These are phyloP conservation scores for Blastobotrys persicus DNA, from an alignment of 1,139 yeast species.

Conservation along the genomic window DNA sequence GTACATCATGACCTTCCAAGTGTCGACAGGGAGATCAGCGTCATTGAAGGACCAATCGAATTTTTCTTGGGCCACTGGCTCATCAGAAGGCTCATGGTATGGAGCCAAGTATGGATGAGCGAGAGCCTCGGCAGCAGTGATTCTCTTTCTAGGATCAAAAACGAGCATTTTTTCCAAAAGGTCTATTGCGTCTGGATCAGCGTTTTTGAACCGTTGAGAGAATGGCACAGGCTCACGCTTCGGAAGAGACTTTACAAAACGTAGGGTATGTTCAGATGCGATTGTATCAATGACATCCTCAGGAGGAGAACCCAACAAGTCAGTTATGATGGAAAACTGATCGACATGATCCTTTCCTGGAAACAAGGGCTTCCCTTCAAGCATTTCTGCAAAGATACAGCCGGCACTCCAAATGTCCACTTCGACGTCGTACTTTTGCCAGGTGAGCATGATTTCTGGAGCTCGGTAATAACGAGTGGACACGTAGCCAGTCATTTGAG, in stretches of 20 bases:
- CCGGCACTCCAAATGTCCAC: constrained; percentile 99
- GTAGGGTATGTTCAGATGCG: constrained; percentile 89
- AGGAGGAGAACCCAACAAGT: constrained; percentile 94
- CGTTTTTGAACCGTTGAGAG: constrained; percentile 74
- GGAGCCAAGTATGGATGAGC: constrained; percentile 92
- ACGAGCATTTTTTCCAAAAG: constrained; percentile 85
- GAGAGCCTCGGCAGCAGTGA: constrained; percentile 87
- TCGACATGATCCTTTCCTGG: constrained; percentile 99
- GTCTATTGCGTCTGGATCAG: constrained; percentile 89
- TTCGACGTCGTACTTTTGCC: constrained; percentile 99
- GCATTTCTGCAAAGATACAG: constrained; percentile 97
- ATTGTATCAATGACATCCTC: constrained; percentile 93
- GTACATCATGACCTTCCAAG: constrained; percentile 99
- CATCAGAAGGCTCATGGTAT: constrained; percentile 98
- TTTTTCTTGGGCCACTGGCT: constrained; percentile 88
- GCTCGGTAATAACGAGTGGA: constrained; percentile 96
- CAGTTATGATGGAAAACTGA: constrained; percentile 95
- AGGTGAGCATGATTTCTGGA: constrained; percentile 97
- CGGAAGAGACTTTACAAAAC: constrained; percentile 92
- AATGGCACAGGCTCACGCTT: constrained; percentile 89
- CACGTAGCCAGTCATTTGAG: constrained; percentile 98
- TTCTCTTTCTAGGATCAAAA: constrained; percentile 91
- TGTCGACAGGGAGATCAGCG: constrained; percentile 95
- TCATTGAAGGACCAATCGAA: constrained; percentile 99
- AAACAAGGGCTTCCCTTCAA: constrained; percentile 96